Percentiles rank a stretch among this genome's conserved stretches.
phyloP scores from a whole-genome alignment of 23 red algal species.

The Gracilaria domingensis region DNA sequence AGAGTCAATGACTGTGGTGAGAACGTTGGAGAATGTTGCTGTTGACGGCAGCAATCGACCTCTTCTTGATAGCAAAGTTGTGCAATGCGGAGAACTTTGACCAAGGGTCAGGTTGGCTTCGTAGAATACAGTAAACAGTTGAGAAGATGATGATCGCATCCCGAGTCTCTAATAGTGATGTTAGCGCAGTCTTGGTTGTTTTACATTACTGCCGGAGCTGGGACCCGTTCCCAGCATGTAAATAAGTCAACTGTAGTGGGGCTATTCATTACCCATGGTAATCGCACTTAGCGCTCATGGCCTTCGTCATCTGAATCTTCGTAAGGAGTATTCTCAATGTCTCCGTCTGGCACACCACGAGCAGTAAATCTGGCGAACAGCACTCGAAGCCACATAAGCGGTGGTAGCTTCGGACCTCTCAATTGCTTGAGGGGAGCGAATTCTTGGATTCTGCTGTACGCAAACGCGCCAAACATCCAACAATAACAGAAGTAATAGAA shows the following conservation, averaged over 20 bases:
- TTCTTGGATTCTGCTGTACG: conserved; percentile 81
- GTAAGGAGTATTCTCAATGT: conserved; percentile 63
- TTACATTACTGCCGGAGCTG: conserved; percentile 31
- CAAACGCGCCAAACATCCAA: conserved; percentile 76
- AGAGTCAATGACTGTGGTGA: conserved; percentile 42
- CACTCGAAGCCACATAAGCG: conserved; percentile 62
- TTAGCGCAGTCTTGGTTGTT: conserved; percentile 42
- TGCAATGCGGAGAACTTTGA: conserved; percentile 62
- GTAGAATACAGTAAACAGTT: neutral
- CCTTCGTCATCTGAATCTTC: conserved; percentile 62
- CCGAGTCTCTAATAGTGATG: conserved; percentile 28
- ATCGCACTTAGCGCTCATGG: conserved; percentile 48
- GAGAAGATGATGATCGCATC: neutral
- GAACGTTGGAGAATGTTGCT: conserved; percentile 45
- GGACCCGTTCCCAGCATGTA: conserved; percentile 2
- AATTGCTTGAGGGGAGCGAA: conserved; percentile 81
- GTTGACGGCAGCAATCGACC: conserved; percentile 45
- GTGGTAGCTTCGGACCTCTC: conserved; percentile 63
- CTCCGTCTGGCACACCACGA: conserved; percentile 58
- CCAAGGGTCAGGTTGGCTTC: neutral
- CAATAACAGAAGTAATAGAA: conserved; percentile 84
- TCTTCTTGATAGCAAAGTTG: conserved; percentile 22
- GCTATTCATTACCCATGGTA: neutral
- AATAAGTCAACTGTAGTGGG: conserved; percentile 1
- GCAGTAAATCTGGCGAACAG: conserved; percentile 64